A percentile compares a stretch with the other conserved stretches of the same genome.
Evolutionary conservation across 1,139 yeast species (phyloP).

Genomic region (Blastobotrys apis): DNA sequence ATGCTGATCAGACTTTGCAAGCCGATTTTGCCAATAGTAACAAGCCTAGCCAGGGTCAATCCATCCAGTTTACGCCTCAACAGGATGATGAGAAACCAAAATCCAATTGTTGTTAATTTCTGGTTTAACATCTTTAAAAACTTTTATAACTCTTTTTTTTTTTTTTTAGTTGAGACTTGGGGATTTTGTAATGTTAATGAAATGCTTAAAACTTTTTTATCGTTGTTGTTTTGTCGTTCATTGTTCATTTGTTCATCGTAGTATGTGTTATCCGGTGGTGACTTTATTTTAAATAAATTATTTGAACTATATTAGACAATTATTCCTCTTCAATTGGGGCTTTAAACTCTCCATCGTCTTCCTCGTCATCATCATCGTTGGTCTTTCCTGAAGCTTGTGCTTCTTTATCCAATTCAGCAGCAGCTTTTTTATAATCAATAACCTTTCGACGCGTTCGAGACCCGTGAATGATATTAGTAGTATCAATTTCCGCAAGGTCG

Average conservation of each 20-base stretch:
- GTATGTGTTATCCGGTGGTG: no score
- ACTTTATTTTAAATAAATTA: background rate
- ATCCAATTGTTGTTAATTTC: slow-evolving; percentile 50
- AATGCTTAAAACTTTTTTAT: background rate
- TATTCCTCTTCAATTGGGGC: slow-evolving; percentile 32
- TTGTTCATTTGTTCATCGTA: no score
- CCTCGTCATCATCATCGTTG: slow-evolving; percentile 27
- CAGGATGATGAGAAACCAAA: slow-evolving; percentile 72
- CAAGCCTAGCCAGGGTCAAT: slow-evolving; percentile 65
- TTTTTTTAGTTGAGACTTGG: background rate
- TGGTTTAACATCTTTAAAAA: background rate
- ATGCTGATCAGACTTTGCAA: slow-evolving; percentile 44
- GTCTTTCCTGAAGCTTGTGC: slow-evolving; percentile 41
- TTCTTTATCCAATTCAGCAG: slow-evolving; percentile 54
- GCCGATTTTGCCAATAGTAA: slow-evolving; percentile 48
- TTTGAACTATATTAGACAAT: background rate
- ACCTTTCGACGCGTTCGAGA: slow-evolving; percentile 90
- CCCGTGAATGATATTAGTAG: slow-evolving; percentile 78
- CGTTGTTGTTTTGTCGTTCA: no score
- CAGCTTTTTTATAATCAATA: slow-evolving; percentile 83
- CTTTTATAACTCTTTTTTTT: background rate
- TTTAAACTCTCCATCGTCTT: slow-evolving; percentile 35
- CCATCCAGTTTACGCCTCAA: slow-evolving; percentile 89
- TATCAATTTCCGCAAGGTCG: slow-evolving; percentile 77
- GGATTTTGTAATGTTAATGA: background rate